These are phyloP conservation scores for Colletotrichum sp. DNA, from an alignment of 2,329 filamentous ascomycete genomes.

Conservation along the genomic window DNA sequence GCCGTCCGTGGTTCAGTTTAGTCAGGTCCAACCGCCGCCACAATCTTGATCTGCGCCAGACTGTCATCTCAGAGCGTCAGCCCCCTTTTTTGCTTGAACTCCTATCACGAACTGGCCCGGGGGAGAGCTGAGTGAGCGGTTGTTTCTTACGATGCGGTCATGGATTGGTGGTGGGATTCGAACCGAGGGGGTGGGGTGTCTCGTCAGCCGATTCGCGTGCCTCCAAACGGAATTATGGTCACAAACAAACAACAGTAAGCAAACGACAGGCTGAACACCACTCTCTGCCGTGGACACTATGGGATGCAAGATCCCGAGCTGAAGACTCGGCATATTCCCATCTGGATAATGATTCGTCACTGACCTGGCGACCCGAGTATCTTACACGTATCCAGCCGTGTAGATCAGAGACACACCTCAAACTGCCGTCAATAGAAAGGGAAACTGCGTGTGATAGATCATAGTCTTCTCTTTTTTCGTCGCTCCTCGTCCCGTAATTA, in stretches of 20 bases:
- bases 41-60: neutral
- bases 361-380: neutral
- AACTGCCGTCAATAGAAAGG: neutral
- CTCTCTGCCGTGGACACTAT: neutral
- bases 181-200: neutral
- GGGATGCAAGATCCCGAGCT: neutral
- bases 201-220: constrained; percentile 3
- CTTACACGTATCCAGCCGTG: neutral
- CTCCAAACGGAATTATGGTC: neutral
- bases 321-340: neutral
- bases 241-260: neutral
- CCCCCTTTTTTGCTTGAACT: neutral
- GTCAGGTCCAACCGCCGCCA: neutral
- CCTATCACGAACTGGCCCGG: neutral
- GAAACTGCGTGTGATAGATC: constrained; percentile 2
- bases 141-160: neutral
- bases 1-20: neutral
- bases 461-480: constrained; percentile 8
- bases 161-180: neutral
- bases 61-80: neutral
- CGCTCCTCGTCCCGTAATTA: constrained; percentile 13
- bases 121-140: neutral
- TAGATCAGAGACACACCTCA: neutral
- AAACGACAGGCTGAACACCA: neutral
- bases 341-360: neutral